phyloP scores from a whole-genome alignment of 2,329 filamentous ascomycete species.

The Aspergillus quadricinctus region DNA sequence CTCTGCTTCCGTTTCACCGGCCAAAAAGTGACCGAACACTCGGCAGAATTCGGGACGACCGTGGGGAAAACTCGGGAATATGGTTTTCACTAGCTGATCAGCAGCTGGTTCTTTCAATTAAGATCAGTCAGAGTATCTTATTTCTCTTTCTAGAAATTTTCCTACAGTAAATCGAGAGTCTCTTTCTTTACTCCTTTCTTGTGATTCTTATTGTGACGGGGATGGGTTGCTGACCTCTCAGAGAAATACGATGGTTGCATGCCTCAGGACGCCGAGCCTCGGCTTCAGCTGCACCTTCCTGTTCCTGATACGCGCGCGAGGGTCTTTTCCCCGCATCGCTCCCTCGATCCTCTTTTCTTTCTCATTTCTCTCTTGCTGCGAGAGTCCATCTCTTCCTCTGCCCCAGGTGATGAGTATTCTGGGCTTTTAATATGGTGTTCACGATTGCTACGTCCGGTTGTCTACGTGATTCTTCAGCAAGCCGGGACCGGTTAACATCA shows the following conservation, averaged over 20 bases:
- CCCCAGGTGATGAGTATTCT: neutral
- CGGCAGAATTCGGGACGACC: constrained; percentile 20
- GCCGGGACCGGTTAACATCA: neutral
- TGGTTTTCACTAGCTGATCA: constrained; percentile 12
- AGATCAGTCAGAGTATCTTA: constrained; percentile 6
- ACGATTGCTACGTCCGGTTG: no score
- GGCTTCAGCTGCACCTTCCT: neutral
- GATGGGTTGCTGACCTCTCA: neutral
- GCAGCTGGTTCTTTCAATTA: constrained; percentile 1
- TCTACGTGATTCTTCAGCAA: neutral
- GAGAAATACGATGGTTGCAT: neutral
- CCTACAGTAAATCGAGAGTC: neutral
- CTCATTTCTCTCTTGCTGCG: neutral
- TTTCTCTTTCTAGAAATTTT: constrained; percentile 1
- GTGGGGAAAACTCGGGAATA: constrained; percentile 11
- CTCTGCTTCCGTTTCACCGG: neutral
- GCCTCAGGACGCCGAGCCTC: neutral
- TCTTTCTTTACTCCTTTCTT: constrained; percentile 5
- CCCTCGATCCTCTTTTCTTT: constrained; percentile 6
- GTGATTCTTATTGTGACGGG: neutral
- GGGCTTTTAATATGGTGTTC: neutral
- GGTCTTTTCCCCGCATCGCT: constrained; percentile 7
- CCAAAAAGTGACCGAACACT: neutral
- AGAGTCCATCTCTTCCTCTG: neutral
- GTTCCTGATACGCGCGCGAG: neutral